Evolutionary conservation across 2,329 filamentous ascomycete species (phyloP).

Genomic region (Colletotrichum horii): DNA sequence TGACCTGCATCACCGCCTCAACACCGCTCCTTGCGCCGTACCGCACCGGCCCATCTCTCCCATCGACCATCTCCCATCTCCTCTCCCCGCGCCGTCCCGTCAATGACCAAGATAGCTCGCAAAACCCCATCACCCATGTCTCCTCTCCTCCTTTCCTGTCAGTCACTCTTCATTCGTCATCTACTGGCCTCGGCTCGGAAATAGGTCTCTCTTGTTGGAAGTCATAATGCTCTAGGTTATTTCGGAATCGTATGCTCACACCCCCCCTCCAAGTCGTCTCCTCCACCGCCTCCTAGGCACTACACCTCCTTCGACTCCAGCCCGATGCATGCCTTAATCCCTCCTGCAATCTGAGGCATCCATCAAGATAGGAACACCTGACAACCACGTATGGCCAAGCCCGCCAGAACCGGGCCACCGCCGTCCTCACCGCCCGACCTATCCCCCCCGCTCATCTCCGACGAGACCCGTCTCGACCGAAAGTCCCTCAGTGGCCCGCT

Average conservation of each 20-base stretch:
- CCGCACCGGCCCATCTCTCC: background rate
- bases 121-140: background rate
- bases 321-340: slow-evolving; percentile 10
- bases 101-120: background rate
- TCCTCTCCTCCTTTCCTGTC: background rate
- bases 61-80: background rate
- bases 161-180: slow-evolving; percentile 3
- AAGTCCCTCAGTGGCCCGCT: slow-evolving; percentile 21
- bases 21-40: slow-evolving; percentile 18
- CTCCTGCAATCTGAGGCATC: slow-evolving; percentile 12
- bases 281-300: slow-evolving; percentile 11
- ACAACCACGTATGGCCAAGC: slow-evolving; percentile 13
- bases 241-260: slow-evolving; percentile 14
- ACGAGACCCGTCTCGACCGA: slow-evolving; percentile 20
- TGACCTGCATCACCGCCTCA: slow-evolving; percentile 23
- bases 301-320: background rate
- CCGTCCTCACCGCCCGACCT: slow-evolving; percentile 20
- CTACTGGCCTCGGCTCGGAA: background rate
- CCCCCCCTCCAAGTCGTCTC: background rate
- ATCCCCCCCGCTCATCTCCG: slow-evolving; percentile 18
- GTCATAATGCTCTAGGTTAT: slow-evolving; percentile 17
- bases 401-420: slow-evolving; percentile 18
- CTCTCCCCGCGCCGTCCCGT: slow-evolving; percentile 15
- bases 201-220: slow-evolving; percentile 13
- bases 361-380: background rate